phyloP scores from a whole-genome alignment of 2,329 filamentous ascomycete species.

The Colletotrichum theobromicola region DNA sequence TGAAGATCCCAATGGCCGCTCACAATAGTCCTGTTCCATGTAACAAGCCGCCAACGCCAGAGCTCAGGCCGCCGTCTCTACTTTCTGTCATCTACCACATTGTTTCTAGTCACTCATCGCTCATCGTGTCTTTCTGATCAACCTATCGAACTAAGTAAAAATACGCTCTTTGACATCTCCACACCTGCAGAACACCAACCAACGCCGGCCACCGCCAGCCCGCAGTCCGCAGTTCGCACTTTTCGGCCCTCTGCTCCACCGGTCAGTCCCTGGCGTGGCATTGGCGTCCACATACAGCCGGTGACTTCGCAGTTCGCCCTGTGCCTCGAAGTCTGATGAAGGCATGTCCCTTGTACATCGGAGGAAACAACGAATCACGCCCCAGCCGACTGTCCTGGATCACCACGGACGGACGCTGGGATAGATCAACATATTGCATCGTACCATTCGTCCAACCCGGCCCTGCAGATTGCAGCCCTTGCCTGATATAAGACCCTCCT shows the following conservation, averaged over 20 bases:
- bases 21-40: neutral
- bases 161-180: neutral
- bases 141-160: neutral
- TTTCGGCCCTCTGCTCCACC: neutral
- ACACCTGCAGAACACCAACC: neutral
- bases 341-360: constrained; percentile 1
- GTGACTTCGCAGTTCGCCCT: neutral
- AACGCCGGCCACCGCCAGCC: neutral
- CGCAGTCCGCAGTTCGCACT: neutral
- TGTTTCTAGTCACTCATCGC: neutral
- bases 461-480: neutral
- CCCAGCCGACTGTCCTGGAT: neutral
- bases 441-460: neutral
- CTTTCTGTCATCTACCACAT: neutral
- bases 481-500: neutral
- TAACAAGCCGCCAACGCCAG: neutral
- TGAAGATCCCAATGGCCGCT: neutral
- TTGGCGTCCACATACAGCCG: neutral
- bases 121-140: neutral
- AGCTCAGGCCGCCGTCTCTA: neutral
- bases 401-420: neutral
- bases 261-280: neutral
- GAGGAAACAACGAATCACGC: neutral
- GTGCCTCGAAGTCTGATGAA: neutral
- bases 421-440: neutral